Evolutionary conservation across 73 alveolate genomes (phyloP).

Genomic region (Symbiodinium pilosum): DNA sequence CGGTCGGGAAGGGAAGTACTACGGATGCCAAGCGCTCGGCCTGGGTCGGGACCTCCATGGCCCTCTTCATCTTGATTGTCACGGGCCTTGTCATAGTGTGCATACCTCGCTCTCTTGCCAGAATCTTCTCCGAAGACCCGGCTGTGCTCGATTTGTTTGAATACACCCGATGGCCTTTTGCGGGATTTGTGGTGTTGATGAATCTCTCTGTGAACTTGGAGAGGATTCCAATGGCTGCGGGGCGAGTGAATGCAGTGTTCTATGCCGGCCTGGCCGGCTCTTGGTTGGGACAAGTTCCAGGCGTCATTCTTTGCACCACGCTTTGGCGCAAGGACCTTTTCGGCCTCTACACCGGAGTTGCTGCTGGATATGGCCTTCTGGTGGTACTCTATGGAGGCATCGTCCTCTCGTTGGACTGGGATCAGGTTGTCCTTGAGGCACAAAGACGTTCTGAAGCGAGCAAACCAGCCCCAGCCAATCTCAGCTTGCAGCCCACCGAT

Average conservation of each 20-base stretch:
- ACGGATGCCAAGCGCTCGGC: slow-evolving; percentile 74
- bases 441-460: slow-evolving; percentile 46
- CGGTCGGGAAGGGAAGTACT: slow-evolving; percentile 80
- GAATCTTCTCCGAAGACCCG: slow-evolving; percentile 69
- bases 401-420: slow-evolving; percentile 28
- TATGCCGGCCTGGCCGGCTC: slow-evolving; percentile 85
- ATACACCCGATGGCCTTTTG: slow-evolving; percentile 31
- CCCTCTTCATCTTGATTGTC: background rate
- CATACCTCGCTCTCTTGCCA: slow-evolving; percentile 56
- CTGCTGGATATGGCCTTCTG: slow-evolving; percentile 78
- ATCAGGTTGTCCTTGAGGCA: slow-evolving; percentile 34
- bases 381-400: slow-evolving; percentile 64
- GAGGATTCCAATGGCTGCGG: slow-evolving; percentile 92
- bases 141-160: slow-evolving; percentile 38
- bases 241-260: slow-evolving; percentile 87
- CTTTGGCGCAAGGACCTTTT: slow-evolving; percentile 71
- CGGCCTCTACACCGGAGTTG: slow-evolving; percentile 89
- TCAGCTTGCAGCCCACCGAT: slow-evolving; percentile 36
- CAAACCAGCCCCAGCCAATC: background rate
- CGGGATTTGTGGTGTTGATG: slow-evolving; percentile 87
- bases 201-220: slow-evolving; percentile 72
- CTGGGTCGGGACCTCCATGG: slow-evolving; percentile 54
- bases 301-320: slow-evolving; percentile 44
- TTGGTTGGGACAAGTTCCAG: slow-evolving; percentile 92
- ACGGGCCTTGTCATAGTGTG: slow-evolving; percentile 43